Percentiles rank a stretch among this genome's conserved stretches.
phyloP scores from a whole-genome alignment of 306 rosid genomes.

The Trifolium subterraneum region DNA sequence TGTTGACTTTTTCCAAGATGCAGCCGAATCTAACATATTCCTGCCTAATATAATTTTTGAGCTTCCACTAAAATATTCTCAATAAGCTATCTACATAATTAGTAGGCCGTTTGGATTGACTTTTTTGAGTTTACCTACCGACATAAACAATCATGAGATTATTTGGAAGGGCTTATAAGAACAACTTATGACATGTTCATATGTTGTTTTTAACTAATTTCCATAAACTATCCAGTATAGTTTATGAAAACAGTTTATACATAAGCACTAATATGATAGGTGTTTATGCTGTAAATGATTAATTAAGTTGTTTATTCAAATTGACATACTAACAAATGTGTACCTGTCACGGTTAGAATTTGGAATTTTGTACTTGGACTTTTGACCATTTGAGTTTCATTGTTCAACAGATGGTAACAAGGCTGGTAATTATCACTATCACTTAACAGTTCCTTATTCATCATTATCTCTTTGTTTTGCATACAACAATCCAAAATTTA shows the following conservation, averaged over 20 bases:
- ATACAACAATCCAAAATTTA: slow-evolving; percentile 28
- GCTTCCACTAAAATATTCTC: not conserved
- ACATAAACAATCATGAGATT: not conserved
- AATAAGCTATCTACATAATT: not conserved
- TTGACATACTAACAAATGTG: not conserved
- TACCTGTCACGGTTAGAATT: not conserved
- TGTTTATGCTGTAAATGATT: not conserved
- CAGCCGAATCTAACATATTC: too few relatives aligned
- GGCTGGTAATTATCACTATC: slow-evolving; percentile 15
- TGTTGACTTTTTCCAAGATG: not conserved
- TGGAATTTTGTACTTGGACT: slow-evolving; percentile 32
- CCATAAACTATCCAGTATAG: not conserved
- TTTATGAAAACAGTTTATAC: not conserved
- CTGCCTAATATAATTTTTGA: slow-evolving; percentile 2
- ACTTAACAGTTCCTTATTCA: slow-evolving; percentile 21
- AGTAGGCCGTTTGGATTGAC: not conserved
- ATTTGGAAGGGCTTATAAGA: not conserved
- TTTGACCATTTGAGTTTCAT: slow-evolving; percentile 25
- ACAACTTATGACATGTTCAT: not conserved
- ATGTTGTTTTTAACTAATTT: not conserved
- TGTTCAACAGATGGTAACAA: slow-evolving; percentile 10
- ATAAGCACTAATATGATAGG: not conserved
- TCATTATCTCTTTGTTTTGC: slow-evolving; percentile 13
- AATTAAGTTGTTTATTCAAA: not conserved
- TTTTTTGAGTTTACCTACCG: not conserved